A percentile compares a stretch with the other conserved stretches of the same genome.
These are phyloP conservation scores for Noccaea bulbosa DNA, from an alignment of 345 rosid species.

Conservation along the genomic window DNA sequence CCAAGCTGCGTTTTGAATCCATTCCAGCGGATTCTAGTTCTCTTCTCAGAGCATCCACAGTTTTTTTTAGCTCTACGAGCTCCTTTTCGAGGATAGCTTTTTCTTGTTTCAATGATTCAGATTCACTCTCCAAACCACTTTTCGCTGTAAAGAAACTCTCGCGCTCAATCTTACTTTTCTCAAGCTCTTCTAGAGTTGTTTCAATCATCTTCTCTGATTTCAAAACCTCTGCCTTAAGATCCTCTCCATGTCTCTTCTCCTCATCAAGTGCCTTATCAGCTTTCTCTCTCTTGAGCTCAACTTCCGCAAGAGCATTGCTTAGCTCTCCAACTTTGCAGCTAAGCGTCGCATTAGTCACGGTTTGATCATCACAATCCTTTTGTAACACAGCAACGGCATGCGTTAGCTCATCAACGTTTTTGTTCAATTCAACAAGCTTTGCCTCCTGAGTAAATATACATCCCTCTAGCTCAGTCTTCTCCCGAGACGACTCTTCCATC, in stretches of 20 bases:
- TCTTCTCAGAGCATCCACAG: slow-evolving; percentile 45
- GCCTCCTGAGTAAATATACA: slow-evolving; percentile 44
- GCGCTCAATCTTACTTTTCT: slow-evolving; percentile 38
- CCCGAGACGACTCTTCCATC: slow-evolving; percentile 44
- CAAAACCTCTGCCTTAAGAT: slow-evolving; percentile 42
- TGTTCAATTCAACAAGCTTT: slow-evolving; percentile 49
- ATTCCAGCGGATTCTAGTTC: slow-evolving; percentile 45
- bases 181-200: slow-evolving; percentile 46
- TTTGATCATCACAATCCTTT: slow-evolving; percentile 38
- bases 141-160: slow-evolving; percentile 46
- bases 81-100: slow-evolving; percentile 49
- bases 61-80: slow-evolving; percentile 48
- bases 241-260: slow-evolving; percentile 50
- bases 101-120: slow-evolving; percentile 46
- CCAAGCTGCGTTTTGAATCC: slow-evolving; percentile 32
- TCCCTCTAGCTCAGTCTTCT: slow-evolving; percentile 57
- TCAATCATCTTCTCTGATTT: slow-evolving; percentile 52
- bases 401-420: slow-evolving; percentile 48
- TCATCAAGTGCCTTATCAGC: slow-evolving; percentile 47
- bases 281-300: slow-evolving; percentile 50
- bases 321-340: slow-evolving; percentile 37
- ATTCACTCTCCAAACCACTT: slow-evolving; percentile 41
- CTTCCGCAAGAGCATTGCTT: slow-evolving; percentile 41
- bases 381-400: slow-evolving; percentile 41
- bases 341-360: slow-evolving; percentile 47